Evolutionary conservation across 225 moss, liverwort and hornwort genomes (phyloP).

Genomic region (Pseudoscleropodium purum): DNA sequence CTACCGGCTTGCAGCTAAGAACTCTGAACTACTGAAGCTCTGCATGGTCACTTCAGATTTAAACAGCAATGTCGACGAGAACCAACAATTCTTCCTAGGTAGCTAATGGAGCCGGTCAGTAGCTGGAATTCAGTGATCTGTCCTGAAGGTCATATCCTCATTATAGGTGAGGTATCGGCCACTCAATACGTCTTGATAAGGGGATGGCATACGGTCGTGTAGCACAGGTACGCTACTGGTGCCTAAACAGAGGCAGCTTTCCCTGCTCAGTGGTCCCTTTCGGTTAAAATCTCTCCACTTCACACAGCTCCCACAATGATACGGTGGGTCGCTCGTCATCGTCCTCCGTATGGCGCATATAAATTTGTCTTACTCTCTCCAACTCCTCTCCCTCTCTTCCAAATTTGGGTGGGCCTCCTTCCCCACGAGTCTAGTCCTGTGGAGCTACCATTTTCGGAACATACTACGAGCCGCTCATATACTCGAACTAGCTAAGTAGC

Average conservation of each 20-base stretch:
- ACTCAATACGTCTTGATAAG: conserved; percentile 2
- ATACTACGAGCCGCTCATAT: background rate
- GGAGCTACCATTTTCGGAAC: background rate
- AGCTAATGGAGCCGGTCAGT: background rate
- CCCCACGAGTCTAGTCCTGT: background rate
- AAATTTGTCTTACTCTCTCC: conserved; percentile 34
- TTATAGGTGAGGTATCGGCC: conserved; percentile 5
- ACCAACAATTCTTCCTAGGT: background rate
- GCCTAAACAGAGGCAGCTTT: conserved; percentile 6
- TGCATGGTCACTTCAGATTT: background rate
- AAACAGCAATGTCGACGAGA: background rate
- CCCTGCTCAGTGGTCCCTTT: conserved; percentile 22
- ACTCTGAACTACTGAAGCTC: background rate
- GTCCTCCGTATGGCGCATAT: conserved; percentile 30
- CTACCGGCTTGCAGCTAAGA: background rate
- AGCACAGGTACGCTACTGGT: background rate
- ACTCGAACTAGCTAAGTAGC: background rate
- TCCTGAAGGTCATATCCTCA: background rate
- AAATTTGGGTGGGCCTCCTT: conserved; percentile 6
- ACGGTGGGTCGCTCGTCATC: conserved; percentile 31
- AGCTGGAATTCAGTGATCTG: conserved; percentile 7
- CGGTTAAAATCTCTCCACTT: conserved; percentile 37
- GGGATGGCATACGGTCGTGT: conserved; percentile 6
- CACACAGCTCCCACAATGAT: conserved; percentile 39
- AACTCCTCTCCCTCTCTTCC: conserved; percentile 8